Evolutionary conservation across 202 grass and related monocot genomes (phyloP).

Genomic region (Panicum virgatum): DNA sequence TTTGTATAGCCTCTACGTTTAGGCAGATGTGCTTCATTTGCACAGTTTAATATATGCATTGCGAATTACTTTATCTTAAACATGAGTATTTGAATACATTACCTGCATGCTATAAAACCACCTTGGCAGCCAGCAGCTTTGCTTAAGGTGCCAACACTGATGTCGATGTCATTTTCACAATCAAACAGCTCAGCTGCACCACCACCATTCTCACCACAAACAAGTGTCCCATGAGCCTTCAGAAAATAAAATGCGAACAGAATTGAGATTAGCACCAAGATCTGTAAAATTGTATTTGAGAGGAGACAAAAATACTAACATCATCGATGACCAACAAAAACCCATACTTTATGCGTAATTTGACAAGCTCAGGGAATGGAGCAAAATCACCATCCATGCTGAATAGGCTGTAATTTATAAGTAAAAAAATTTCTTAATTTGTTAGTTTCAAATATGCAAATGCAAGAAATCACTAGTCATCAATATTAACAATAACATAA

Average conservation of each 20-base stretch:
- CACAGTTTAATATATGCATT: constrained; percentile 15
- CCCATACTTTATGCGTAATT: constrained; percentile 69
- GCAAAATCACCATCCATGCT: constrained; percentile 98
- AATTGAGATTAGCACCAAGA: constrained; percentile 26
- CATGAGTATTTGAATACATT: constrained; percentile 12
- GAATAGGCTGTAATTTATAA: constrained; percentile 73
- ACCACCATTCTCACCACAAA: constrained; percentile 89
- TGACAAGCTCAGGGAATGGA: constrained; percentile 67
- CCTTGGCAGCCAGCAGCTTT: constrained; percentile 84
- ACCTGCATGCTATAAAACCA: constrained; percentile 94
- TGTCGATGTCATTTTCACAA: constrained; percentile 89
- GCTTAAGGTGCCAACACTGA: constrained; percentile 86
- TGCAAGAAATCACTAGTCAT: not conserved
- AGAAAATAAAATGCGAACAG: constrained; percentile 15
- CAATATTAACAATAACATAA: constrained; percentile 21
- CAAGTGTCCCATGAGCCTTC: constrained; percentile 87
- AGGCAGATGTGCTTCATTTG: not conserved
- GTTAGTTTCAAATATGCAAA: not conserved
- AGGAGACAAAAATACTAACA: constrained; percentile 54
- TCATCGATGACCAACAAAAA: constrained; percentile 94
- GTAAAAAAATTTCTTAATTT: constrained; percentile 24
- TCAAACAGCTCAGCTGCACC: constrained; percentile 67
- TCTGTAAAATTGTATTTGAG: constrained; percentile 12
- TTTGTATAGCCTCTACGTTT: not conserved
- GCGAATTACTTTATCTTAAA: not conserved